phyloP scores from a whole-genome alignment of 2,329 filamentous ascomycete genomes.

The Neonectria faginata region DNA sequence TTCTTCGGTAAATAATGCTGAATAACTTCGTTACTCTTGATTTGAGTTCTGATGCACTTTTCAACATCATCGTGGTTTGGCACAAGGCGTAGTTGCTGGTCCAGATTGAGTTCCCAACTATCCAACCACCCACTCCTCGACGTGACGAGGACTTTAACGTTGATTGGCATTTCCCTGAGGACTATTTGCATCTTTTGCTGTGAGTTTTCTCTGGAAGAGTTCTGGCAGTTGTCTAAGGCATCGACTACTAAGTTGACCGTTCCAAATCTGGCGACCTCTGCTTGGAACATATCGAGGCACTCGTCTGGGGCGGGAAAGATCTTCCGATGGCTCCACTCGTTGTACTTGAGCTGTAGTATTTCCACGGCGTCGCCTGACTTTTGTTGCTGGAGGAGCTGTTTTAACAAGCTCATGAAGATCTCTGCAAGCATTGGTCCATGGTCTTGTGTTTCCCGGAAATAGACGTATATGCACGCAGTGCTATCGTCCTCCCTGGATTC shows the following conservation, averaged over 20 bases:
- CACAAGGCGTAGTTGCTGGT: not conserved
- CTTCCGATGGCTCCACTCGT: not conserved
- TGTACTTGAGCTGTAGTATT: not conserved
- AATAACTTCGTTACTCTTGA: not conserved
- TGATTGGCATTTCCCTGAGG: not conserved
- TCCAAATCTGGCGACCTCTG: not conserved
- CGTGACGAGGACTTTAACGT: not conserved
- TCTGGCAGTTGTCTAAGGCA: not conserved
- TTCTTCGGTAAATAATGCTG: not conserved
- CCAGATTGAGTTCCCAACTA: not conserved
- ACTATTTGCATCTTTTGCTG: not conserved
- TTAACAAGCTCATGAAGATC: not conserved
- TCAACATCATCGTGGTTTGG: not conserved
- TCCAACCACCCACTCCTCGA: not conserved
- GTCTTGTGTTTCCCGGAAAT: not conserved
- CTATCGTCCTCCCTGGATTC: not conserved
- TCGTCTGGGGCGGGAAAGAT: not conserved
- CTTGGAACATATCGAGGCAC: not conserved
- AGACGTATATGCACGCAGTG: constrained; percentile 2
- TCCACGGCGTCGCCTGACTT: not conserved
- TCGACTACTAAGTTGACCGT: not conserved
- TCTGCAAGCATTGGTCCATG: not conserved
- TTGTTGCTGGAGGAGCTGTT: not conserved
- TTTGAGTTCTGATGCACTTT: not conserved
- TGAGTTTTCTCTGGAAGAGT: not conserved